Evolutionary conservation across 495 filamentous ascomycete species (phyloP), one percentile per base, ranked within the genome.

Genomic region (Hypoxylon lienhwacheense): DNA sequence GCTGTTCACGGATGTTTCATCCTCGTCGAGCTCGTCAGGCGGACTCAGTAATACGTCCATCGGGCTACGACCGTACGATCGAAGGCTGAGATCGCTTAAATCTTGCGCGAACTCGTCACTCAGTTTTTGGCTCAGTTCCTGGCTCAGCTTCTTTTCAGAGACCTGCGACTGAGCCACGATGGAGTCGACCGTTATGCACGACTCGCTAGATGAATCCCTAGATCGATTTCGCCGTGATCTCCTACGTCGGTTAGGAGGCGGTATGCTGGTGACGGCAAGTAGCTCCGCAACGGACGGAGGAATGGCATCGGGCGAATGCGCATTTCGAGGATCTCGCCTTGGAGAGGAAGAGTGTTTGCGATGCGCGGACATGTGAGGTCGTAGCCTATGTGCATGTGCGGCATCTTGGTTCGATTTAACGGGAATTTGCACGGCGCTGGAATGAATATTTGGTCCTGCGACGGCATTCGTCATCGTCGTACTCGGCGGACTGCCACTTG

Each of bases 231-330:
- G 61, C 8, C 47, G 49, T n/a, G 54, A 37, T 20, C 50, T 55
- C 41, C 34, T 42, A 25, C 61, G 57, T 20, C 61, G 46, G 10
- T 65, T 75, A 14, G 72, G 78, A 2, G 72, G 74, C 2, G 81
- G 82, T 50, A 85, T 85, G 49, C 70, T 75, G 41, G 82, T 85
- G 44, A 81, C 65, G 29, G 81, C 82, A 4, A 85, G 74, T 42
- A 85, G 70, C 3, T 79, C 80, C 0, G 81, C 82, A 35, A 83
- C 78, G 0, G 81, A 81, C 7, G 82, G 74, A 20, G 82, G 78
- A 35, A 84, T 71, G 8, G 73, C 66, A 61, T 79, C 76, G 14
- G 73, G 74, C 3, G 74, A 73, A 61, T 79, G 77, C 5, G 66
- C 63, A 40, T 72, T 66, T 35, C 61, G 61, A 5, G 66, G 47